Conservation (phyloP, 1,139 yeast genomes). For the Zygotorulaspora mrakii region DNA sequence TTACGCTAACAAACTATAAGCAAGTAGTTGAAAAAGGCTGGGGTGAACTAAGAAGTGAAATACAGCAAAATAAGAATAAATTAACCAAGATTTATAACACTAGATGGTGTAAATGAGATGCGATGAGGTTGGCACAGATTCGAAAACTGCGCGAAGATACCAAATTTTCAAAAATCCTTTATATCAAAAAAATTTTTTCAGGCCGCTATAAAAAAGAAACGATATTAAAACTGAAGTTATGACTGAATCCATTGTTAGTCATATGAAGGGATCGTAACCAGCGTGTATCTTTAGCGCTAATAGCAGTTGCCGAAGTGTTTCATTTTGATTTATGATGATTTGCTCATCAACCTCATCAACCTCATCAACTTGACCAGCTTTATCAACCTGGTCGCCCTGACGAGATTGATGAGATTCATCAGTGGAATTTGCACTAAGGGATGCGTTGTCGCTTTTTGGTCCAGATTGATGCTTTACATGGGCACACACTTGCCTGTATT, state of each 20-base stretch:
- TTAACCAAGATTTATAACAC: not conserved
- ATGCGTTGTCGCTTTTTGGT: too few relatives aligned
- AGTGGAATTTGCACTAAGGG: too few relatives aligned
- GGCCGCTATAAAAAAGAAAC: constrained; percentile 10
- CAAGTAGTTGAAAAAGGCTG: constrained; percentile 10
- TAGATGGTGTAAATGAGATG: constrained; percentile 12
- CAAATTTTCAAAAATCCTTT: constrained; percentile 1
- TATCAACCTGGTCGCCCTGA: too few relatives aligned
- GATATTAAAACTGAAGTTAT: too few relatives aligned
- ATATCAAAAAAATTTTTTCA: constrained; percentile 5
- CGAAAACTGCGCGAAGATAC: constrained; percentile 6
- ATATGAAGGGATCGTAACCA: constrained; percentile 14
- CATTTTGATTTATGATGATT: constrained; percentile 3
- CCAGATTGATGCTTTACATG: too few relatives aligned
- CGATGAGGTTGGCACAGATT: constrained; percentile 12
- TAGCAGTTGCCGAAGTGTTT: constrained; percentile 11
- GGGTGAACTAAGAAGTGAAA: constrained; percentile 11
- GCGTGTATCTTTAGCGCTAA: constrained; percentile 24
- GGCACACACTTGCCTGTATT: too few relatives aligned
- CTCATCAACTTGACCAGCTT: not conserved
- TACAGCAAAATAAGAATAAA: not conserved
- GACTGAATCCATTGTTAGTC: constrained; percentile 1
- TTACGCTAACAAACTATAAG: constrained; percentile 2
- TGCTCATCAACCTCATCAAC: constrained; percentile 3
- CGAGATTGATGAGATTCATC: too few relatives aligned